Base-by-base conservation (phyloP, 2,329 filamentous ascomycete genomes). In the Pseudogymnoascus sp. region DNA sequence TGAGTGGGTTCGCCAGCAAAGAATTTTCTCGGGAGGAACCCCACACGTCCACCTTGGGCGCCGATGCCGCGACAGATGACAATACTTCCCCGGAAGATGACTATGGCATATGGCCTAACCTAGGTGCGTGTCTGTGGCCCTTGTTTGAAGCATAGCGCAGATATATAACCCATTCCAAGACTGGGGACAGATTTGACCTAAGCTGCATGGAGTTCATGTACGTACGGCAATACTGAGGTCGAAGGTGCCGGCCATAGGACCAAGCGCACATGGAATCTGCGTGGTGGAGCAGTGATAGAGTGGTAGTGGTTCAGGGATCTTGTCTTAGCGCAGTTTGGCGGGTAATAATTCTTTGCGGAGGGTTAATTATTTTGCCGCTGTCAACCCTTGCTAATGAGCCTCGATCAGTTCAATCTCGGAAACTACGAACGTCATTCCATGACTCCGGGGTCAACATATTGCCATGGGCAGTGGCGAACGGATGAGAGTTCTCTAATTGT, bases 361-460 rank as follows among this genome's bases (percentile, higher is more conserved):
- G 50, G 50, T 15, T 57, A 33, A 57, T 5, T 33, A 8, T 33
- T 57, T 57, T 57, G 50, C 50, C 50, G 26, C 50, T n/a, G 1
- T 47, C n/a, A n/a, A 31, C 13, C 50, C 26, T 31, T 33, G 26
- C 26, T 19, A 26, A 33, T 33, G 9, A 33, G 50, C 50, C 50
- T 57, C 50, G 33, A 57, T 57, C 26, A 1, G 7, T 33, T 33
- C 26, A 19, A 57, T 19, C 11, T 19, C 7, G 26, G 50, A 33
- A 31, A 57, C n/a, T 17, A 17, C n/a, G 1, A 19, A 57, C 26
- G 26, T 57, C 50, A 57, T 57, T 4, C 19, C 26, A 57, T 19
- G 28, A 4, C 50, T 17, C 47, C 8, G 50, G 50, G 50, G 50
- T 57, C 50, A 57, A 57, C 50, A 57, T 57, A 57, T 57, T 57